These are phyloP conservation scores for Salix viminalis DNA, from an alignment of 345 rosid species.

Conservation along the genomic window DNA sequence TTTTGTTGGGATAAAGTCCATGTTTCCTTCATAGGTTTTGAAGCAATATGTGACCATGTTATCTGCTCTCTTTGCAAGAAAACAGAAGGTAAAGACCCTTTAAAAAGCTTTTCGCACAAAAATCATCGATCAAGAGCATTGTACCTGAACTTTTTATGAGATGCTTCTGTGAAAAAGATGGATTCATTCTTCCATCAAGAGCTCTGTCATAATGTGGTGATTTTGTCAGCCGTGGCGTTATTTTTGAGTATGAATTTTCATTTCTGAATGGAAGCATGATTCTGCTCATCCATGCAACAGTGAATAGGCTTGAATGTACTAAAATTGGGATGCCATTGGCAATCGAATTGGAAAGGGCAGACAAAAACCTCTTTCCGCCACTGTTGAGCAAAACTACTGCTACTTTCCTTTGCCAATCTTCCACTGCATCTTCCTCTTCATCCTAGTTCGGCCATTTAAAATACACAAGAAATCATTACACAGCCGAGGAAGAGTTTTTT, in stretches of 20 bases:
- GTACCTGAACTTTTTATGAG: conserved; percentile 39
- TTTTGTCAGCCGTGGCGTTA: conserved; percentile 20
- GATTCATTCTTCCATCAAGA: conserved; percentile 24
- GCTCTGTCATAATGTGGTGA: conserved; percentile 21
- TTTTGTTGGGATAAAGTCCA: not conserved
- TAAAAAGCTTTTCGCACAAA: not conserved
- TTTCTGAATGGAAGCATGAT: conserved; percentile 22
- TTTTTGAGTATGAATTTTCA: conserved; percentile 19
- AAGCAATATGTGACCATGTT: not conserved
- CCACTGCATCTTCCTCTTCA: conserved; percentile 40
- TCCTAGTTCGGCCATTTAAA: conserved; percentile 21
- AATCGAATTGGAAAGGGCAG: conserved; percentile 45
- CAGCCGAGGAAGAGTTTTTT: not conserved
- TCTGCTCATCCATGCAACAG: conserved; percentile 47
- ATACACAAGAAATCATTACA: not conserved
- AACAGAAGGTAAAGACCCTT: not conserved
- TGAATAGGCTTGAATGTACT: conserved; percentile 45
- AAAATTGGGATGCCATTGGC: conserved; percentile 45
- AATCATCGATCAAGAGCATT: not conserved
- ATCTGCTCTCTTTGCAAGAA: not conserved
- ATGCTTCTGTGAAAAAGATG: conserved; percentile 24
- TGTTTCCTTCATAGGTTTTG: not conserved
- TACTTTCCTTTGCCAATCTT: conserved; percentile 45
- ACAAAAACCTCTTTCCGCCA: conserved; percentile 34
- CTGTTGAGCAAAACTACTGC: conserved; percentile 39